Evolutionary conservation across 148 eudicot species (phyloP).

Genomic region (Rhododendron simsii): DNA sequence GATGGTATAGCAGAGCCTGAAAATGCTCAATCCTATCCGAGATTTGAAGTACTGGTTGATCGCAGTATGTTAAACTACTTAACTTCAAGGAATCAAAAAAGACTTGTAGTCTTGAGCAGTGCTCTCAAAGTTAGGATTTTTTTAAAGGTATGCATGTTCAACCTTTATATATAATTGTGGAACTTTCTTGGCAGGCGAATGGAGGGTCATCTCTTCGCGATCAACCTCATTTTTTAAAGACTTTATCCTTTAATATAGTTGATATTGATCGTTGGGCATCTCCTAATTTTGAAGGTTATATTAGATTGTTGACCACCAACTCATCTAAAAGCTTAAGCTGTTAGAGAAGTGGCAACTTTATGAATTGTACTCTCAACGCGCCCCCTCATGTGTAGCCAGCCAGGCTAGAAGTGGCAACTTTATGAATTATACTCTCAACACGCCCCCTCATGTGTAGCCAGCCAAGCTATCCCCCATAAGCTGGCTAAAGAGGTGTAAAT

Average conservation of each 20-base stretch:
- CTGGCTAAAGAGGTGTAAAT: too few relatives aligned
- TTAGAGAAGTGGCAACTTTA: too few relatives aligned
- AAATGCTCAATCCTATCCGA: constrained; percentile 86
- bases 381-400: too few relatives aligned
- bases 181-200: neutral
- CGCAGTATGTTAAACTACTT: constrained; percentile 74
- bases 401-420: too few relatives aligned
- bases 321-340: too few relatives aligned
- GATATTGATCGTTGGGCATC: neutral
- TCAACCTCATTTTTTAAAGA: neutral
- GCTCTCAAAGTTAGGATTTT: constrained; percentile 93
- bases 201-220: neutral
- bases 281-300: neutral
- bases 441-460: too few relatives aligned
- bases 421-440: too few relatives aligned
- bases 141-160: constrained; percentile 53
- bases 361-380: too few relatives aligned
- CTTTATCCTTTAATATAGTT: neutral
- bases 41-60: constrained; percentile 68
- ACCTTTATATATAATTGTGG: neutral
- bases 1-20: constrained; percentile 65
- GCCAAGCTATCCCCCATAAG: too few relatives aligned
- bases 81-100: constrained; percentile 74
- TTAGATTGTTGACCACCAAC: too few relatives aligned
- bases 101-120: constrained; percentile 75